Evolutionary conservation across 345 rosid genomes (phyloP).

Genomic region (Bruguiera parviflora): DNA sequence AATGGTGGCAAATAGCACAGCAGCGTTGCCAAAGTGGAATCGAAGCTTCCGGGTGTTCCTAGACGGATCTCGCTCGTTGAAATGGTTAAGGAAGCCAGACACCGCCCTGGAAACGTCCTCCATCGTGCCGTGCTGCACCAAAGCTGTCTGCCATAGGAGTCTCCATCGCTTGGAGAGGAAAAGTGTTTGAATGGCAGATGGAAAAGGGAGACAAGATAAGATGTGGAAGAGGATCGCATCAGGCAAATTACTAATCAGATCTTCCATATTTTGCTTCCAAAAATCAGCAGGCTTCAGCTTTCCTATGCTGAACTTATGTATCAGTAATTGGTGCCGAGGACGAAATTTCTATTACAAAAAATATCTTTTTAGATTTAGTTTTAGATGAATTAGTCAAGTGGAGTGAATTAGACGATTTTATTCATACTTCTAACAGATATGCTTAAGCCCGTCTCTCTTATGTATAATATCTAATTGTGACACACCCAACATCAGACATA

Average conservation of each 20-base stretch:
- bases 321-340: no score
- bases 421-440: no score
- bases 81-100: conserved; percentile 40
- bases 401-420: no score
- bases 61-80: conserved; percentile 42
- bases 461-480: no score
- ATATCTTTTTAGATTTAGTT: no score
- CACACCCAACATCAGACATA: no score
- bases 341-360: no score
- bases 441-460: no score
- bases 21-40: conserved; percentile 38
- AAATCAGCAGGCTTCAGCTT: not conserved
- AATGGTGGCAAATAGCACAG: conserved; percentile 37
- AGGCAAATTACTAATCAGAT: conserved; percentile 50
- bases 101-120: conserved; percentile 36
- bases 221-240: conserved; percentile 51
- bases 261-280: conserved; percentile 16
- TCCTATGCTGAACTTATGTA: not conserved
- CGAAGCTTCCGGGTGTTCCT: conserved; percentile 40
- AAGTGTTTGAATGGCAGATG: conserved; percentile 51
- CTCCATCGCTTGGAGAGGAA: conserved; percentile 49
- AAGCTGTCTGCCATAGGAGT: conserved; percentile 44
- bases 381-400: no score
- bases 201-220: conserved; percentile 52
- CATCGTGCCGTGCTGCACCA: conserved; percentile 38